Evolutionary conservation across 352 stramenopile genomes (phyloP).

Genomic region (Phytophthora citricola): DNA sequence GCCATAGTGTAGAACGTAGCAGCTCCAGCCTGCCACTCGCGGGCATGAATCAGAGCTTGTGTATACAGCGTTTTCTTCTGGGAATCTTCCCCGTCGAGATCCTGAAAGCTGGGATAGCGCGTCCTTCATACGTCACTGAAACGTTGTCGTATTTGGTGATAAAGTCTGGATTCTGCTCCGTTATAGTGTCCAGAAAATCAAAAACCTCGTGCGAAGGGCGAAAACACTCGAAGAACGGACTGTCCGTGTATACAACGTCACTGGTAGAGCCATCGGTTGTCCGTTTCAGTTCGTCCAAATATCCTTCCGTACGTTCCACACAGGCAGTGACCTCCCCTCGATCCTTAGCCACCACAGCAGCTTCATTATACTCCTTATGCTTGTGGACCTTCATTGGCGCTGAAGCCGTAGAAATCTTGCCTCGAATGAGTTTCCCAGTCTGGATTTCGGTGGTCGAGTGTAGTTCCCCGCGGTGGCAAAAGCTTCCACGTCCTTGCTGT

Average conservation of each 20-base stretch:
- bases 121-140: slow-evolving; percentile 61
- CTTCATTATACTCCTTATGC: slow-evolving; percentile 36
- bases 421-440: slow-evolving; percentile 26
- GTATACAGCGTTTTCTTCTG: slow-evolving; percentile 59
- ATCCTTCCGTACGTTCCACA: slow-evolving; percentile 53
- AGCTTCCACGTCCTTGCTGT: slow-evolving; percentile 31
- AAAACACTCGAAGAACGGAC: slow-evolving; percentile 79
- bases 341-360: slow-evolving; percentile 45
- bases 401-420: slow-evolving; percentile 25
- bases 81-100: slow-evolving; percentile 41
- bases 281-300: slow-evolving; percentile 42
- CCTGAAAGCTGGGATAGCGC: slow-evolving; percentile 66
- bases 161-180: slow-evolving; percentile 48
- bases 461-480: slow-evolving; percentile 28
- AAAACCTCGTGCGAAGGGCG: slow-evolving; percentile 66
- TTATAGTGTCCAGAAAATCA: slow-evolving; percentile 63
- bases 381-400: slow-evolving; percentile 40
- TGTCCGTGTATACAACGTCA: slow-evolving; percentile 45
- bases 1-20: slow-evolving; percentile 56
- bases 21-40: slow-evolving; percentile 59
- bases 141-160: slow-evolving; percentile 62
- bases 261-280: slow-evolving; percentile 7
- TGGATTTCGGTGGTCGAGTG: slow-evolving; percentile 28
- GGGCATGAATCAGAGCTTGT: slow-evolving; percentile 70
- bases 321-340: slow-evolving; percentile 53